Evolutionary conservation across 257 asterid species (phyloP).

Genomic region (Solanum boliviense): DNA sequence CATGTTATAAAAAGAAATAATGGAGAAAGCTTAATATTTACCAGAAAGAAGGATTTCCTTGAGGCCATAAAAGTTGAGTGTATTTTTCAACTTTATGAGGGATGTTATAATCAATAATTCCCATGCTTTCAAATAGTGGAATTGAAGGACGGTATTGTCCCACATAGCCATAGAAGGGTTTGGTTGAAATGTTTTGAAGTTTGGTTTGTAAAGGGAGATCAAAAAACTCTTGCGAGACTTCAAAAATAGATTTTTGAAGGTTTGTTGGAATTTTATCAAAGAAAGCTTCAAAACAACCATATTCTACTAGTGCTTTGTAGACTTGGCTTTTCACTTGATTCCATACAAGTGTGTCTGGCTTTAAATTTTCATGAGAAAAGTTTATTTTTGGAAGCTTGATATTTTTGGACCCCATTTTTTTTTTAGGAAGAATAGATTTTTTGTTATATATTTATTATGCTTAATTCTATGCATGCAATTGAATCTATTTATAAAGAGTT

Average conservation of each 20-base stretch:
- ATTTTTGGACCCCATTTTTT: constrained; percentile 24
- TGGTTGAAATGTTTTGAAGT: constrained; percentile 26
- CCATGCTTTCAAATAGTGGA: constrained; percentile 52
- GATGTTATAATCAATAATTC: constrained; percentile 24
- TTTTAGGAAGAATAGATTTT: neutral
- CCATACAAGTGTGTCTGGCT: constrained; percentile 22
- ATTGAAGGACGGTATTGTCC: constrained; percentile 32
- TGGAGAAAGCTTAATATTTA: neutral
- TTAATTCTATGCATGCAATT: neutral
- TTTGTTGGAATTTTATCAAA: constrained; percentile 17
- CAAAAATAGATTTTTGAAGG: constrained; percentile 19
- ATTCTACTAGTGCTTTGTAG: constrained; percentile 28
- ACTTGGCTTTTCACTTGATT: constrained; percentile 24
- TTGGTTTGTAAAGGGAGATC: constrained; percentile 46
- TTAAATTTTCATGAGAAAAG: constrained; percentile 22
- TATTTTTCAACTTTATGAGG: constrained; percentile 14
- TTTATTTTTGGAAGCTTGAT: constrained; percentile 36
- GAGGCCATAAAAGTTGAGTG: constrained; percentile 34
- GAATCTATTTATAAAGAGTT: neutral
- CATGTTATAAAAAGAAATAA: too few relatives aligned
- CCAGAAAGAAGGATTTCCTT: constrained; percentile 49
- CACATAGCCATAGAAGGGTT: constrained; percentile 45
- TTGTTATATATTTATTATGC: neutral
- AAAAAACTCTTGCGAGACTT: constrained; percentile 24
- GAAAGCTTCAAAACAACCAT: constrained; percentile 55